Base-by-base conservation (phyloP, 2,329 filamentous ascomycete genomes). In the Xylaria sp. region DNA sequence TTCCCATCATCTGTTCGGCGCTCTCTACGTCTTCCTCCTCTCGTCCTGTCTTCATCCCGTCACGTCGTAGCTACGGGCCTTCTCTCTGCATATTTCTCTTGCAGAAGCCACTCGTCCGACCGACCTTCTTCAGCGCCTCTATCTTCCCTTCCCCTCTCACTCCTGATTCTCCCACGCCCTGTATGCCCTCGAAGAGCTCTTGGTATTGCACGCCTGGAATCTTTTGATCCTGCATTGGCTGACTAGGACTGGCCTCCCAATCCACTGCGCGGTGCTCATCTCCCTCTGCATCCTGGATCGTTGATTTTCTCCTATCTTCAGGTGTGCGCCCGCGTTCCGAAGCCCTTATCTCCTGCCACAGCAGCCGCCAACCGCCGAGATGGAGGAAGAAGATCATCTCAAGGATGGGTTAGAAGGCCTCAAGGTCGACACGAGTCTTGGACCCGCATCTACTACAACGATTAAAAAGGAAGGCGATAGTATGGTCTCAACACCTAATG, bases 391-490 rank as follows among this genome's bases (percentile, higher is more conserved):
- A 66, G 76, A 78, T 28, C 73, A 67, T 60, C 68, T 77, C 7
- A 71, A 78, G 62, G 72, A 77, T 66, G 77, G 75, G 65, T 67
- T 85, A 79, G 82, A 83, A 75, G 79, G 80, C 72, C 78, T 85
- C 68, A 85, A 82, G 75, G 79, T 83, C 61, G 83, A 85, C 73
- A 81, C 83, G 46, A 78, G 76, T 58, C 72, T 75, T 13, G 64
- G 51, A 18, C 64, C 72, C 36, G 65, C 65, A 60, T 66, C 63
- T 63, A 73, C 62, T 65, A 74, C 70, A 65, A 76, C 76, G 65
- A 70, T 83, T 67, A 84, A 83, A 76, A 82, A 79, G 74, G 83
- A 84, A 72, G 55, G 63, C 64, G 74, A 74, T 39, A 81, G 79
- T 72, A 79, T 77, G 69, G 79, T 80, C 49, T 79, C 81, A 58